These are phyloP conservation scores for Lentinula sp. DNA, from an alignment of 768 basidiomycete species.

Conservation along the genomic window DNA sequence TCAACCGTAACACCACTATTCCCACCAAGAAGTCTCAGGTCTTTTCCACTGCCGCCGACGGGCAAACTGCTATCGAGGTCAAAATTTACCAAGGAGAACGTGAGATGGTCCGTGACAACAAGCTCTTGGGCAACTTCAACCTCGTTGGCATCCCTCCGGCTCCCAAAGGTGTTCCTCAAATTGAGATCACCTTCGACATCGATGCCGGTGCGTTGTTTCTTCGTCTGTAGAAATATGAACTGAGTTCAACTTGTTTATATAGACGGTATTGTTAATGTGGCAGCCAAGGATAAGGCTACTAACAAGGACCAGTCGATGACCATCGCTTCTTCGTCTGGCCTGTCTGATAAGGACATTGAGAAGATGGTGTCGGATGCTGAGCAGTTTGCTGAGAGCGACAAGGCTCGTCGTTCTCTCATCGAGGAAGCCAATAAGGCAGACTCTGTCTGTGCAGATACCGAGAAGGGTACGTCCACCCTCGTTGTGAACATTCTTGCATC, in stretches of 20 bases:
- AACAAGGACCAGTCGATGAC: constrained; percentile 93
- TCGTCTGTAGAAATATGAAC: background rate
- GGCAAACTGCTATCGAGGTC: constrained; percentile 99
- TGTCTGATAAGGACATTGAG: constrained; percentile 95
- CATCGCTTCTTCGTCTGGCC: constrained; percentile 94
- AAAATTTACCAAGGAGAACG: constrained; percentile 99
- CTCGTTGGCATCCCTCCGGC: constrained; percentile 94
- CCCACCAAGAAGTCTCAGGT: constrained; percentile 99
- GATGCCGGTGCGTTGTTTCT: constrained; percentile 65
- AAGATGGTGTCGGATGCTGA: constrained; percentile 95
- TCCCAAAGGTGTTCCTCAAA: constrained; percentile 78
- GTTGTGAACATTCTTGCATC: background rate
- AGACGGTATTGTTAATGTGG: constrained; percentile 97
- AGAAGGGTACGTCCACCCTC: constrained; percentile 65
- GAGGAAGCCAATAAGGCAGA: constrained; percentile 98
- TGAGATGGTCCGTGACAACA: constrained; percentile 97
- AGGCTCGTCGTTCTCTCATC: constrained; percentile 79
- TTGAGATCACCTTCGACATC: constrained; percentile 92
- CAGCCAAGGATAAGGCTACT: constrained; percentile 92
- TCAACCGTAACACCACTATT: constrained; percentile 97
- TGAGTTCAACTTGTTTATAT: constrained; percentile 7
- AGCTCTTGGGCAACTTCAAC: constrained; percentile 98
- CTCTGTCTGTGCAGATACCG: constrained; percentile 89
- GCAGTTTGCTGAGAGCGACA: constrained; percentile 89
- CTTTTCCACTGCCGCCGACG: constrained; percentile 98